Evolutionary conservation across 2,329 filamentous ascomycete genomes (phyloP).

Genomic region (Colletotrichum sp.): DNA sequence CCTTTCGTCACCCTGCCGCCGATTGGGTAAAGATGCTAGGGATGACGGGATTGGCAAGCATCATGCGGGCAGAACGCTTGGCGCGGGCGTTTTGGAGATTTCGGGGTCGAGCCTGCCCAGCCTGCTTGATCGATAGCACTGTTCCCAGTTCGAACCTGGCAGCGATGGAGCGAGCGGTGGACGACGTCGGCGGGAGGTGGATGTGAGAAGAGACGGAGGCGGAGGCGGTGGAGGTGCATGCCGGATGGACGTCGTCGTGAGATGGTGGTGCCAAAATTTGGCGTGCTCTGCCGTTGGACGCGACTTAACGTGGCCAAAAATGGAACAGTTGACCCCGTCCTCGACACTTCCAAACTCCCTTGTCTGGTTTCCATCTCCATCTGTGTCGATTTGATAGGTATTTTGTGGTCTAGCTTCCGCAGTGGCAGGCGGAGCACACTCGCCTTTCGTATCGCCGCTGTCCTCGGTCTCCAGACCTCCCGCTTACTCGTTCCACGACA

Average conservation of each 20-base stretch:
- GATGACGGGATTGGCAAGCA: constrained; percentile 13
- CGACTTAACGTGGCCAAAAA: not conserved
- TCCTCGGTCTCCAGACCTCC: not conserved
- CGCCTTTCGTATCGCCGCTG: not conserved
- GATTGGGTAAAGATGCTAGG: constrained; percentile 11
- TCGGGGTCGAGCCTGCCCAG: not conserved
- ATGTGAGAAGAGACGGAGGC: not conserved
- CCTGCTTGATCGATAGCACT: not conserved
- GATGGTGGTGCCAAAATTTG: constrained; percentile 17
- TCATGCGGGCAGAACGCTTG: constrained; percentile 19
- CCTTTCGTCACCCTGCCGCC: not conserved
- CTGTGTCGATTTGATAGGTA: not conserved
- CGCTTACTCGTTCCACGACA: not conserved
- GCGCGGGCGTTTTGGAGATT: constrained; percentile 14
- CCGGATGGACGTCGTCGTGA: constrained; percentile 1
- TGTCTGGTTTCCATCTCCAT: not conserved
- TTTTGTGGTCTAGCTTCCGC: not conserved
- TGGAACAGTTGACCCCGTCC: not conserved
- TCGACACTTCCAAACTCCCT: not conserved
- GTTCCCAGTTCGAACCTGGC: not conserved
- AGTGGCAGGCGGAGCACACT: not conserved
- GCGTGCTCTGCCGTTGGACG: not conserved
- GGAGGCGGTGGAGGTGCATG: not conserved
- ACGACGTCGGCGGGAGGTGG: not conserved
- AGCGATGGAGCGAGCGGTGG: not conserved